Evolutionary conservation across 371 early-diverging fungal species (phyloP), one percentile per base, ranked within the genome.

Genomic region (Rhizopus delemar): DNA sequence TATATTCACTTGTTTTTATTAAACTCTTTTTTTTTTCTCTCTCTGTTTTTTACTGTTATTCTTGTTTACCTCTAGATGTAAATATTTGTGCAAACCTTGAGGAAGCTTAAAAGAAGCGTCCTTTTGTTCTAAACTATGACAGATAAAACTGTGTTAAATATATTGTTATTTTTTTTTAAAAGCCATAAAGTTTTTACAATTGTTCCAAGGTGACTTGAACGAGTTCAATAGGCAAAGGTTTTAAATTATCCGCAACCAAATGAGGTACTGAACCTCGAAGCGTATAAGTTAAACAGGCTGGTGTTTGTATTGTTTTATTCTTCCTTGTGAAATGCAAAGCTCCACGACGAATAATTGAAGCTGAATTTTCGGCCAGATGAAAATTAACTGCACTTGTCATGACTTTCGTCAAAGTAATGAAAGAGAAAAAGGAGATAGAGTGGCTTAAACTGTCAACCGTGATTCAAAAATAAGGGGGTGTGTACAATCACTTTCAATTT

Each of bases 231-330:
- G 78, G 78, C 22, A 85, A 71, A 9, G 58, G 56, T 16, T 75
- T 67, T 41, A 85, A 53, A 39, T 80, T 86, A 43, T 92, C 90
- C 3, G 86, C 83, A 22, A 89, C 77, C 62, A 91, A 70, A 59
- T 92, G 92, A 35, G 90, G 90, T 11, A 89, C 87, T 5, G 89
- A 77, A 7, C 90, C 92, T 35, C 84, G 84, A 45, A 82, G 64
- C 7, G 89, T 88, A 67, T 89, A 87, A 51, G 85, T 80, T 53
- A 92, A 61, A 69, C 85, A 90, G 11, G 80, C 80, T 34, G 92
- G 92, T 13, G 92, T 92, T 58, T 86, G 70, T 3, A 81, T 63
- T 8, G 59, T 59, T 31, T 73, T 75, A 55, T 69, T 66, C 56
- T 72, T 74, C 28, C 63, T 63, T 0, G 63, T 62, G 29, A 87